Evolutionary conservation across 1,139 yeast species (phyloP), one percentile per base, ranked within the genome.

Genomic region (Schwanniomyces etchellsii): DNA sequence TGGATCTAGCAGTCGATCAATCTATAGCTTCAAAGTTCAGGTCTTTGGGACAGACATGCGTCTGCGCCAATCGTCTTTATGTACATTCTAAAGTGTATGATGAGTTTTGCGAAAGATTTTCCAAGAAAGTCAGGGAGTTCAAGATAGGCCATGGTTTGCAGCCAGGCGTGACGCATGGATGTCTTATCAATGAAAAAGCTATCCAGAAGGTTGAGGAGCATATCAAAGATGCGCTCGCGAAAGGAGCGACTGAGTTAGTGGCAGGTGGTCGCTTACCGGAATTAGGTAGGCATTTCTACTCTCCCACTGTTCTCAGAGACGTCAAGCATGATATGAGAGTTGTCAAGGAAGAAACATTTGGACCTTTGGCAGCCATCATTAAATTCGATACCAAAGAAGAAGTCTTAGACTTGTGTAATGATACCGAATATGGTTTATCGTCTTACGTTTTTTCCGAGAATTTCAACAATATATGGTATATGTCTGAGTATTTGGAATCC

Each of bases 1-100:
- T 70, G 11, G 72, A 66, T 25, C 55, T 59, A 31, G 76, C 77
- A 1, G 64, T 69, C 30, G 62, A 55, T 33, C 76, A 70, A 48
- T 61, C 51, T 60, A 74, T 60, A 63, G 78, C 55, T 49, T 81
- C 52, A 60, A 74, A 48, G 63, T 81, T 52, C 63, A 80, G 64
- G 68, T 80, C 64, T 64, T 81, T 69, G 73, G 96, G 96, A 27
- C 96, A 88, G 59, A 81, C 86, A 31, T 88, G 96, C 64, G 85
- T 93, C 26, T 86, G 95, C 33, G 86, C 89, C 35, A 86, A 91
- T 38, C 70, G 96, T 41, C 70, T 86, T 25, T 82, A 81, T 43
- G 82, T 85, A 20, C 88, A 85, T 43, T 78, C 73, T 33, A 56
- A 66, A 2, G 59, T 85, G 25, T 81, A 82, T 51, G 93, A 85